These are phyloP conservation scores for Hsuehochloa calcarea DNA, from an alignment of 176 grass and related monocot genomes.

Conservation along the genomic window DNA sequence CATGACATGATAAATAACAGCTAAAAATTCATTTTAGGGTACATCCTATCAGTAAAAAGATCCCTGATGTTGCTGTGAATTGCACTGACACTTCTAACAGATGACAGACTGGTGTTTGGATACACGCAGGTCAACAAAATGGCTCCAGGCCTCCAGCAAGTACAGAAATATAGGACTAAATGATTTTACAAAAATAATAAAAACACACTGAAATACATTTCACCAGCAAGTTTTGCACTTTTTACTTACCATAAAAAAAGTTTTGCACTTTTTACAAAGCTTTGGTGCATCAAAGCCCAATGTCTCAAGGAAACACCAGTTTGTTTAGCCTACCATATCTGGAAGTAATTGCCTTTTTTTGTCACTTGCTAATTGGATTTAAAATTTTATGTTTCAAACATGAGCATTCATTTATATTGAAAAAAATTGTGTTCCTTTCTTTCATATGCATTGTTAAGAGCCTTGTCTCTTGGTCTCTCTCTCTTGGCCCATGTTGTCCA, in stretches of 20 bases:
- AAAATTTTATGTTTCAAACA: background rate
- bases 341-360: background rate
- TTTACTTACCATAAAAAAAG: background rate
- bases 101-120: background rate
- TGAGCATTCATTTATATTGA: background rate
- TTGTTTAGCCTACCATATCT: background rate
- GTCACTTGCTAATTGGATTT: background rate
- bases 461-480: too few relatives aligned
- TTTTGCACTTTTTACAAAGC: background rate
- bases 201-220: background rate
- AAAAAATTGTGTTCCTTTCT: conserved; percentile 13
- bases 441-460: background rate
- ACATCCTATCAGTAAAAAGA: background rate
- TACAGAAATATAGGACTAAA: background rate
- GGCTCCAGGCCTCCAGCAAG: background rate
- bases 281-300: conserved; percentile 4
- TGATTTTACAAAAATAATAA: background rate
- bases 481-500: too few relatives aligned
- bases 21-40: background rate
- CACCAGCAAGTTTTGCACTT: background rate
- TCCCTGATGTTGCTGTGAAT: background rate
- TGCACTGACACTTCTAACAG: conserved; percentile 2
- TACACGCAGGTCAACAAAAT: background rate
- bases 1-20: background rate
- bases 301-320: conserved; percentile 2